Conservation (phyloP, 805 yeast genomes). For the Hemisphaericaspora nanyangensis region DNA sequence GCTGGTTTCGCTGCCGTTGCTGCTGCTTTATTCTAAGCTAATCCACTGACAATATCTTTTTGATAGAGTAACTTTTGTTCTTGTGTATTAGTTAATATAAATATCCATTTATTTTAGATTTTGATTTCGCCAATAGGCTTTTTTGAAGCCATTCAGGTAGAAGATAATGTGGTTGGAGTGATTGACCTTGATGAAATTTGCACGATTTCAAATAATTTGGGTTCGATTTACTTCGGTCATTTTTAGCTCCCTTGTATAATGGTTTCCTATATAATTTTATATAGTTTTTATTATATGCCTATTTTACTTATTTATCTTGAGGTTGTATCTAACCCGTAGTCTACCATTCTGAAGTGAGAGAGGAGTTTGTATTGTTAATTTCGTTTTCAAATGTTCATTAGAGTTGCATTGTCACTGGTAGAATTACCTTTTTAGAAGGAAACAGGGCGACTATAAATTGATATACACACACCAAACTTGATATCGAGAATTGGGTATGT, state of each 20-base stretch:
- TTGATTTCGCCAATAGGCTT: background rate
- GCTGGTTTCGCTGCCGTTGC: constrained; percentile 52
- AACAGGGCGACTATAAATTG: too few relatives aligned
- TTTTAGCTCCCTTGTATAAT: background rate
- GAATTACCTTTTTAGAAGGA: too few relatives aligned
- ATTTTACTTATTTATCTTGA: background rate
- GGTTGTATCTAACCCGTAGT: too few relatives aligned
- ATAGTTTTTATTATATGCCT: background rate
- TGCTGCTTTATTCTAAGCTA: constrained; percentile 43
- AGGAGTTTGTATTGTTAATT: too few relatives aligned
- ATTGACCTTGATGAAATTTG: background rate
- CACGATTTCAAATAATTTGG: background rate
- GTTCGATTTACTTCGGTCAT: background rate
- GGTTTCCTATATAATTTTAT: background rate
- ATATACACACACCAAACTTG: too few relatives aligned
- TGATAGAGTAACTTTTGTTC: constrained; percentile 18
- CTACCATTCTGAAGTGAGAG: too few relatives aligned
- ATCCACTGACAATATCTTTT: constrained; percentile 4
- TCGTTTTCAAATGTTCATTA: too few relatives aligned
- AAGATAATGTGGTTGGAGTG: background rate
- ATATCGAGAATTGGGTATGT: too few relatives aligned
- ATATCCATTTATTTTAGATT: too few relatives aligned
- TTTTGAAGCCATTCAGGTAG: background rate
- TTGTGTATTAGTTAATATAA: background rate
- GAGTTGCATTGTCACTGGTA: too few relatives aligned